Percentiles rank a stretch among this genome's conserved stretches.
phyloP scores from a whole-genome alignment of 164 flowering plant genomes.

The Buxus sempervirens region DNA sequence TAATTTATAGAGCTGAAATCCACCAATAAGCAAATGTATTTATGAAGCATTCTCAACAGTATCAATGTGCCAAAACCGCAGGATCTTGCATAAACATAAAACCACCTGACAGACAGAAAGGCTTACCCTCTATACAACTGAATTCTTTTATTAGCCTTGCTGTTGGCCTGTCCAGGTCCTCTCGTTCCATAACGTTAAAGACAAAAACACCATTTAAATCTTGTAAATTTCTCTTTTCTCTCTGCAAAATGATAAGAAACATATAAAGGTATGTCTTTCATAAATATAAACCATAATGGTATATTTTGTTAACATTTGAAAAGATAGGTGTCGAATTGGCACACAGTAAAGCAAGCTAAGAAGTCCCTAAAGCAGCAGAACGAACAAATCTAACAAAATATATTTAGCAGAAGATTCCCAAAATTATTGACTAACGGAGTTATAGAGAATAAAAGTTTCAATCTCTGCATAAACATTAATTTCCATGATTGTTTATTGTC shows the following conservation, averaged over 20 bases:
- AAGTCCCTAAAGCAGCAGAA: neutral
- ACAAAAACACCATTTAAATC: constrained; percentile 77
- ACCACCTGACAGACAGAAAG: neutral
- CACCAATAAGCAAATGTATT: too few relatives aligned
- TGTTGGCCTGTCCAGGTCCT: constrained; percentile 77
- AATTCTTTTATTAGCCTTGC: constrained; percentile 91
- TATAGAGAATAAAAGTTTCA: too few relatives aligned
- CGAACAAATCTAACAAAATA: neutral
- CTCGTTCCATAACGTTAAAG: constrained; percentile 70
- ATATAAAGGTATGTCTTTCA: neutral
- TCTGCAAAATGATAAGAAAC: constrained; percentile 42
- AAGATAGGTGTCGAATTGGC: neutral
- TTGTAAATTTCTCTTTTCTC: constrained; percentile 86
- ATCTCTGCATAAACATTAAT: too few relatives aligned
- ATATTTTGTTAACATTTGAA: neutral
- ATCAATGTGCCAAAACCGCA: too few relatives aligned
- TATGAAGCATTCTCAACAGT: too few relatives aligned
- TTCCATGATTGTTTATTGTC: too few relatives aligned
- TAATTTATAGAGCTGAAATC: too few relatives aligned
- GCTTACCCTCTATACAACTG: constrained; percentile 66
- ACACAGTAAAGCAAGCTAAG: neutral
- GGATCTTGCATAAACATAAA: neutral
- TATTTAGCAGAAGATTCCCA: neutral
- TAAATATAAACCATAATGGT: neutral
- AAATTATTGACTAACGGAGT: neutral